These are phyloP conservation scores for Avena atlantica DNA, from an alignment of 176 grass and related monocot genomes.

Conservation along the genomic window DNA sequence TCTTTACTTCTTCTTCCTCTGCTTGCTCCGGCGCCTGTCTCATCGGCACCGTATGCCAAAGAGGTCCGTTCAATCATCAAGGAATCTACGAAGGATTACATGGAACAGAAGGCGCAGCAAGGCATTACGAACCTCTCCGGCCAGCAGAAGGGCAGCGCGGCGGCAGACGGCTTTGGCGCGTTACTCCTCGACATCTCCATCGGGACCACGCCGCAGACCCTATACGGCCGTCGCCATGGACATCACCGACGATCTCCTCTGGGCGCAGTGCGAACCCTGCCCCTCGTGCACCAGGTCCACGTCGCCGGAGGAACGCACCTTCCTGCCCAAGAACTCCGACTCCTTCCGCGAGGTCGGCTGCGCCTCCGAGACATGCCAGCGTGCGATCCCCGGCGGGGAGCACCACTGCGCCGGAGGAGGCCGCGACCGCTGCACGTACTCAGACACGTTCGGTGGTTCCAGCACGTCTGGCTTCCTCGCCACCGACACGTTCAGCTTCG, in stretches of 20 bases:
- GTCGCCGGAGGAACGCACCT: neutral
- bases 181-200: constrained; percentile 29
- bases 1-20: neutral
- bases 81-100: too few species aligned
- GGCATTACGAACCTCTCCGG: neutral
- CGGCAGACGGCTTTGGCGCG: neutral
- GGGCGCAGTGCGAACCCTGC: neutral
- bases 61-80: too few species aligned
- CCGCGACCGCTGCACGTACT: too few species aligned
- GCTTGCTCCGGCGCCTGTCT: neutral
- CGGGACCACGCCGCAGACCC: neutral
- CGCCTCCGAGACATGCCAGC: neutral
- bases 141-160: neutral
- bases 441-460: neutral
- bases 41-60: neutral
- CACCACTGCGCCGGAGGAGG: neutral
- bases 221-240: constrained; percentile 10
- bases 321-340: neutral
- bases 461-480: neutral
- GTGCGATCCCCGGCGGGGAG: neutral
- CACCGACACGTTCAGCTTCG: neutral
- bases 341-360: constrained; percentile 12
- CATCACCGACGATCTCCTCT: neutral
- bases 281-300: neutral
- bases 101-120: neutral